These are phyloP conservation scores for Candida glaebosa DNA, from an alignment of 805 yeast genomes.

Conservation along the genomic window DNA sequence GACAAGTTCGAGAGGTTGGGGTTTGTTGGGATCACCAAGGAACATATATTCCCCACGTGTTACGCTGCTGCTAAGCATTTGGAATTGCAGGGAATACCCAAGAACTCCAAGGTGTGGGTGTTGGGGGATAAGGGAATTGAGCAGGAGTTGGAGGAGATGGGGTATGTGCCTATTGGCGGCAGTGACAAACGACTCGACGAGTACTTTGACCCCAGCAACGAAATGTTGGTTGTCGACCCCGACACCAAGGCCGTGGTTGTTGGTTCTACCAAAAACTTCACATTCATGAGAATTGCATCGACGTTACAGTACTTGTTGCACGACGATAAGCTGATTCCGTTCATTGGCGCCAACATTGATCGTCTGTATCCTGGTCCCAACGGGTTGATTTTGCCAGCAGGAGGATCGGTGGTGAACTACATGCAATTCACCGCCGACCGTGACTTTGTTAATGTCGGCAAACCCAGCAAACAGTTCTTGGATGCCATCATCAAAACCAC, in stretches of 20 bases:
- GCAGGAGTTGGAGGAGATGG: slow-evolving; percentile 28
- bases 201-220: slow-evolving; percentile 22
- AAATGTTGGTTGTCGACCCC: slow-evolving; percentile 29
- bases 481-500: slow-evolving; percentile 25
- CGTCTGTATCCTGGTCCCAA: slow-evolving; percentile 37
- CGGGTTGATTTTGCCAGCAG: slow-evolving; percentile 38
- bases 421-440: slow-evolving; percentile 34
- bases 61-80: slow-evolving; percentile 32
- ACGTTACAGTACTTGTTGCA: slow-evolving; percentile 36
- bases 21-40: slow-evolving; percentile 22
- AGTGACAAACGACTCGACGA: slow-evolving; percentile 23
- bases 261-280: slow-evolving; percentile 35
- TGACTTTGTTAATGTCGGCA: slow-evolving; percentile 34
- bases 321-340: slow-evolving; percentile 28
- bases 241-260: slow-evolving; percentile 40
- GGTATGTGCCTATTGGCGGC: slow-evolving; percentile 36
- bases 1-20: slow-evolving; percentile 31
- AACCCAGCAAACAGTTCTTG: slow-evolving; percentile 31
- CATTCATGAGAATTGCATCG: slow-evolving; percentile 34
- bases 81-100: slow-evolving; percentile 20
- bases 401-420: slow-evolving; percentile 36
- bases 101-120: slow-evolving; percentile 37
- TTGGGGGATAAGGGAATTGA: slow-evolving; percentile 39
- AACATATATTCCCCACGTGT: slow-evolving; percentile 33
- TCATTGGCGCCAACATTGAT: slow-evolving; percentile 41